These are phyloP conservation scores for Pistacia atlantica DNA, from an alignment of 345 rosid genomes.

Conservation along the genomic window DNA sequence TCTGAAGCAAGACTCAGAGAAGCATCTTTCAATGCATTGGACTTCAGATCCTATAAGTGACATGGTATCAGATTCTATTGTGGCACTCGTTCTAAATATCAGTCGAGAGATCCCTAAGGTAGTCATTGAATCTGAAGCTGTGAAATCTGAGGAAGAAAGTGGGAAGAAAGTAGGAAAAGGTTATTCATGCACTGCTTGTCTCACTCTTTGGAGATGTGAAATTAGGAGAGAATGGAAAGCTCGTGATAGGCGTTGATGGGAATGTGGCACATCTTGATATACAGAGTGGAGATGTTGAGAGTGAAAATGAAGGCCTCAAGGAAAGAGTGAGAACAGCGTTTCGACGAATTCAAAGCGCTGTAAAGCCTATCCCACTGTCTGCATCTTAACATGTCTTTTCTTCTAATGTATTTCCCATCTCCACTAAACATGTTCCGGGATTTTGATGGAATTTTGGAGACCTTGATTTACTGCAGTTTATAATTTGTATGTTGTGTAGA, in stretches of 20 bases:
- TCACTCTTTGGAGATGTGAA: constrained; percentile 95
- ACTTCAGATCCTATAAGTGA: constrained; percentile 83
- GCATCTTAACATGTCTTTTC: constrained; percentile 27
- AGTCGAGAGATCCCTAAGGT: constrained; percentile 81
- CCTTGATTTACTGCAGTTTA: not conserved
- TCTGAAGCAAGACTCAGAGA: constrained; percentile 82
- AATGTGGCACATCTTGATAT: constrained; percentile 77
- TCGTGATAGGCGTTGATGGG: constrained; percentile 72
- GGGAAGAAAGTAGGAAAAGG: constrained; percentile 77
- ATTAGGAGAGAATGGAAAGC: constrained; percentile 72
- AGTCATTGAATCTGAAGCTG: constrained; percentile 54
- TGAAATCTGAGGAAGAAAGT: constrained; percentile 63
- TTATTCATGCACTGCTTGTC: constrained; percentile 70
- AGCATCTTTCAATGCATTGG: constrained; percentile 87
- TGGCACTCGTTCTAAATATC: constrained; percentile 79
- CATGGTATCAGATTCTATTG: constrained; percentile 88
- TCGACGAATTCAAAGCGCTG: constrained; percentile 69
- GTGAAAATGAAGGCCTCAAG: constrained; percentile 82
- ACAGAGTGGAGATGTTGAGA: constrained; percentile 87
- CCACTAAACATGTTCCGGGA: not conserved
- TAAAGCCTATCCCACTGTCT: constrained; percentile 70
- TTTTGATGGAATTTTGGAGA: not conserved
- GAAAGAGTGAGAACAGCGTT: constrained; percentile 75
- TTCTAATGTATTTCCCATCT: not conserved
- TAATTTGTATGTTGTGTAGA: not conserved